Conservation (phyloP, 2,329 filamentous ascomycete genomes). For the Tolypocladium album region DNA sequence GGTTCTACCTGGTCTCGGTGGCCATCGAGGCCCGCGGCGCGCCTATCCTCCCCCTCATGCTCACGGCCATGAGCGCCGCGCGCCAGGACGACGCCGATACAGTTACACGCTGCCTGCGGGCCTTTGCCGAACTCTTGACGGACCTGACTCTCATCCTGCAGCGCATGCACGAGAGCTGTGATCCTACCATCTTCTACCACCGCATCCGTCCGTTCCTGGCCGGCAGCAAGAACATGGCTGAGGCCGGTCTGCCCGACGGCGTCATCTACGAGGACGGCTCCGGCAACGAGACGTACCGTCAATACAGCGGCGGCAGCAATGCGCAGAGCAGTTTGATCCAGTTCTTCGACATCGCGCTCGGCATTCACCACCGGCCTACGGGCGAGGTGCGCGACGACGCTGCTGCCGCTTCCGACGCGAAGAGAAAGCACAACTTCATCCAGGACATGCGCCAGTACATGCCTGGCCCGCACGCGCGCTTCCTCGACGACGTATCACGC, state of each 20-base stretch:
- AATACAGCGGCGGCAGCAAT: conserved; percentile 91
- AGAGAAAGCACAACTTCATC: conserved; percentile 64
- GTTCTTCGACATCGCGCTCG: conserved; percentile 89
- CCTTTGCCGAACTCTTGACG: conserved; percentile 79
- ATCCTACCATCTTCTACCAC: conserved; percentile 90
- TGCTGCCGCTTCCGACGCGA: conserved; percentile 22
- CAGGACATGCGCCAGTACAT: conserved; percentile 96
- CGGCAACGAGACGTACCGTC: conserved; percentile 57
- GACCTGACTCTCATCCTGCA: conserved; percentile 70
- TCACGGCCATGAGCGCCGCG: conserved; percentile 74
- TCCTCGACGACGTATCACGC: conserved; percentile 66
- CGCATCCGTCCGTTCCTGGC: conserved; percentile 93
- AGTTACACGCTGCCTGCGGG: conserved; percentile 67
- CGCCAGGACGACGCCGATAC: conserved; percentile 56
- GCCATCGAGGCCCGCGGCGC: conserved; percentile 90
- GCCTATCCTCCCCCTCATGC: conserved; percentile 78
- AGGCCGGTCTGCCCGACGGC: conserved; percentile 80
- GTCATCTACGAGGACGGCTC: conserved; percentile 79
- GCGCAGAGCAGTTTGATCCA: conserved; percentile 95
- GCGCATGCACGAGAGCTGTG: conserved; percentile 91
- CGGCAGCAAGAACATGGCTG: conserved; percentile 94
- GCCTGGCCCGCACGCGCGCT: conserved; percentile 84
- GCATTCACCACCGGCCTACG: conserved; percentile 82
- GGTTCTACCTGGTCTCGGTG: conserved; percentile 95
- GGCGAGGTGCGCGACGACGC: conserved; percentile 51